Base-by-base conservation (phyloP, 257 asterid species). In the Ilex aquifolium region DNA sequence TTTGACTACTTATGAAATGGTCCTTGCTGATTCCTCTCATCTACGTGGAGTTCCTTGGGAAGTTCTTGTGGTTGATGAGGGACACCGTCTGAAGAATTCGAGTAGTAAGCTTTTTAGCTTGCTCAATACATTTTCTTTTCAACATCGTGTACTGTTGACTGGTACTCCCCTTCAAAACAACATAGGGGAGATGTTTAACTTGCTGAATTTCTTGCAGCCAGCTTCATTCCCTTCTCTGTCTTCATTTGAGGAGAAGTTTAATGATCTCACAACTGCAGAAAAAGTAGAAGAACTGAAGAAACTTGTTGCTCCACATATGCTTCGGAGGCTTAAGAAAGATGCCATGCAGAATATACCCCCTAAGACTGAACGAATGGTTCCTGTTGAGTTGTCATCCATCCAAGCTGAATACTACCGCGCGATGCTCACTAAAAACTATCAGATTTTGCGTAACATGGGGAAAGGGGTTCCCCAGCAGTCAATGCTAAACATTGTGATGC, bases 91-190 rank as follows among this genome's bases (percentile, higher is more conserved):
- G 68, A 93, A 93, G 74, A 90, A 90, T 73, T 73, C 96, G 7
- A 72, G 83, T 60, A 93, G 99, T 74, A 93, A 90, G 79, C 88
- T 93, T 57, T 93, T 93, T 71, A 83, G 92, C 60, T 64, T 88
- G 82, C 86, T 93, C 75, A 93, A 93, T 76, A 78, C 96, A 1
- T 90, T 84, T 73, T 85, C 94, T 40, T 90, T 93, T 78, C 99
- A 93, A 67, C 97, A 93, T 66, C 88, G 97, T 17, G 90, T 93
- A 31, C 81, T 90, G 61, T 76, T 93, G 78, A 93, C 99, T 39
- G 99, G 99, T 55, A 93, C 99, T 56, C 99, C 99, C 49, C 95
- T 93, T 60, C 99, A 93, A 82, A 93, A 93, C 88, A 93, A 93
- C 78, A 72, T 93, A 14, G 95, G 97, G 52, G 99, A 93, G 90